These are phyloP conservation scores for Colletotrichum noveboracense DNA, from an alignment of 2,329 filamentous ascomycete species.

Conservation along the genomic window DNA sequence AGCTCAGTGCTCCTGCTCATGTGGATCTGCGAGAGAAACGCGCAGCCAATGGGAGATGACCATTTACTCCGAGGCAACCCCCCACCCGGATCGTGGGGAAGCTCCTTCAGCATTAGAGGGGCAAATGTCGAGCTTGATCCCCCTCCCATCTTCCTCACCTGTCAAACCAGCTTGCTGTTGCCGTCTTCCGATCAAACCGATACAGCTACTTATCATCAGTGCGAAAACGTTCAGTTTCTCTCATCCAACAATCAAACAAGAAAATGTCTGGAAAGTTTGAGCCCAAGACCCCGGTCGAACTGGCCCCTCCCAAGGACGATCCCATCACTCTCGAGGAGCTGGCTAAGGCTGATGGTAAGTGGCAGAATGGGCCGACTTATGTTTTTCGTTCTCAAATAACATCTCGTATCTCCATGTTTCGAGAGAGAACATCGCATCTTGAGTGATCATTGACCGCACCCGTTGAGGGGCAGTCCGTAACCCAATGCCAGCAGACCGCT, in stretches of 20 bases:
- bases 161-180: background rate
- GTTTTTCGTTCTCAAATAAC: background rate
- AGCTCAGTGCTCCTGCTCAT: conserved; percentile 7
- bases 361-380: background rate
- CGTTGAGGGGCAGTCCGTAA: background rate
- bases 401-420: background rate
- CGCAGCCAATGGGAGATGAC: background rate
- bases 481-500: background rate
- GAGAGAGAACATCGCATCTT: background rate
- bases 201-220: background rate
- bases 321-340: conserved; percentile 82
- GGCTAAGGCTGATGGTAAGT: conserved; percentile 80
- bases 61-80: conserved; percentile 6
- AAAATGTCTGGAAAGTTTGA: conserved; percentile 73
- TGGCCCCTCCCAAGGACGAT: conserved; percentile 87
- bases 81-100: conserved; percentile 18
- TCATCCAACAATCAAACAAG: conserved; percentile 5
- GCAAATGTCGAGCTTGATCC: conserved; percentile 15
- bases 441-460: background rate
- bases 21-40: background rate
- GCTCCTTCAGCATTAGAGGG: conserved; percentile 13
- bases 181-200: background rate
- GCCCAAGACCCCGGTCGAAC: conserved; percentile 76
- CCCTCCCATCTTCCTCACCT: conserved; percentile 1
- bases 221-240: background rate